Base-by-base conservation (phyloP, 257 asterid species). In the Solanum lignicaule region DNA sequence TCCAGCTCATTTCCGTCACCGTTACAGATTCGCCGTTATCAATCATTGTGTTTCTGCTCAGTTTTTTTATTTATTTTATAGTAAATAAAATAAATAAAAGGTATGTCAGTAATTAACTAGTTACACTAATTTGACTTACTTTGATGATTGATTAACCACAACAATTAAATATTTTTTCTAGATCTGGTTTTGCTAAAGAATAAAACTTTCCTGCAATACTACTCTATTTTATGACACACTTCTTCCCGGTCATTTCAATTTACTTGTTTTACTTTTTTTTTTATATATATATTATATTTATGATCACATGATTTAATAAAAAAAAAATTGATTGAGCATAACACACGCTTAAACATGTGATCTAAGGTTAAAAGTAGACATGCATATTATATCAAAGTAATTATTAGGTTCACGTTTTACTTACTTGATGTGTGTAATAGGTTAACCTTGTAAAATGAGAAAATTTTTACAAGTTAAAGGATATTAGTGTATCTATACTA, bases 11-110 rank as follows among this genome's bases (percentile, higher is more conserved):
- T 46, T 83, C 71, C 52, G 48, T 78, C 75, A 66, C 88, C 87
- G 90, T 88, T 88, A 85, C 35, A 84, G 72, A 62, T 60, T 73
- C 55, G 65, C 86, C 86, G 88, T 85, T 85, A 25, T 43, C 74
- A 27, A 46, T 46, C 41, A 81, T 81, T 78, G 62, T 41, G 62
- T 41, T 25, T 32, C 5, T 75, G 58, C 58, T 38, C 33, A 0
- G 83, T 15, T 76, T 75, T 38, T 18, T 6, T 6, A 1, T 55
- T 55, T 55, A 6, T 55, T 2, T 55, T 52, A 55, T 55, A 55
- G 52, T 62, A 33, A 33, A 72, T 5, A 35, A 74, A 75, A 39
- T 62, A 32, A 32, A 72, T 38, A 75, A 23, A 75, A 21, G 21
- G 32, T 16, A 74, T 36, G 83, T 14, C 55, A 41, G 36, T 41